phyloP scores from a whole-genome alignment of 345 rosid genomes.

The Luvunga scandens region DNA sequence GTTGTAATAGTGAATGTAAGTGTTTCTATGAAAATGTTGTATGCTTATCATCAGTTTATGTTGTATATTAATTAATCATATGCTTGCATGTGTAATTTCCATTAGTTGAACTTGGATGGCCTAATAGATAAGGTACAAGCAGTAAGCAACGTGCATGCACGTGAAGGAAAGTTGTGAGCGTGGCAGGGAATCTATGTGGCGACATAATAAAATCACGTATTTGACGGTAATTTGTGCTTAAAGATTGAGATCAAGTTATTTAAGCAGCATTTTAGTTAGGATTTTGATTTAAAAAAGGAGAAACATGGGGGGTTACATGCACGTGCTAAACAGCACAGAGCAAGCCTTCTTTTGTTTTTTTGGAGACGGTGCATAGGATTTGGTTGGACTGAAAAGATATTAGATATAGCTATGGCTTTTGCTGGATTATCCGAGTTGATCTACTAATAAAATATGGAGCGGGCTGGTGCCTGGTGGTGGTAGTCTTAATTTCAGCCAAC shows the following conservation, averaged over 20 bases:
- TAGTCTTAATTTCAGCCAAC: background rate
- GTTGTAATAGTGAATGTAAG: constrained; percentile 5
- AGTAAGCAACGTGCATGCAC: background rate
- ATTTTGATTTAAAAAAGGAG: too few species aligned
- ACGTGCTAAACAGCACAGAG: too few species aligned
- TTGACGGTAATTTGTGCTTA: background rate
- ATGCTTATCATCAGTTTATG: background rate
- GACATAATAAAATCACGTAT: background rate
- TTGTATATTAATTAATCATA: background rate
- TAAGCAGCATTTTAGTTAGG: background rate
- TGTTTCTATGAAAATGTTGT: background rate
- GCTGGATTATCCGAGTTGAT: background rate
- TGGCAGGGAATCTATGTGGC: background rate
- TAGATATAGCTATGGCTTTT: background rate
- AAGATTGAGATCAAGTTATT: background rate
- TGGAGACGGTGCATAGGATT: too few species aligned
- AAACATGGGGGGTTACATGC: too few species aligned
- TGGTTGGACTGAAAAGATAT: too few species aligned
- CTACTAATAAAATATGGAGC: background rate
- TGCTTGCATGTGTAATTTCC: background rate
- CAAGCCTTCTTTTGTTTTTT: too few species aligned
- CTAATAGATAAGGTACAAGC: background rate
- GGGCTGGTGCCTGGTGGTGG: too few species aligned
- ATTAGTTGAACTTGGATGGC: background rate
- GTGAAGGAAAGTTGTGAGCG: background rate